These are phyloP conservation scores for Termitomyces sp. DNA, from an alignment of 768 basidiomycete species.

Conservation along the genomic window DNA sequence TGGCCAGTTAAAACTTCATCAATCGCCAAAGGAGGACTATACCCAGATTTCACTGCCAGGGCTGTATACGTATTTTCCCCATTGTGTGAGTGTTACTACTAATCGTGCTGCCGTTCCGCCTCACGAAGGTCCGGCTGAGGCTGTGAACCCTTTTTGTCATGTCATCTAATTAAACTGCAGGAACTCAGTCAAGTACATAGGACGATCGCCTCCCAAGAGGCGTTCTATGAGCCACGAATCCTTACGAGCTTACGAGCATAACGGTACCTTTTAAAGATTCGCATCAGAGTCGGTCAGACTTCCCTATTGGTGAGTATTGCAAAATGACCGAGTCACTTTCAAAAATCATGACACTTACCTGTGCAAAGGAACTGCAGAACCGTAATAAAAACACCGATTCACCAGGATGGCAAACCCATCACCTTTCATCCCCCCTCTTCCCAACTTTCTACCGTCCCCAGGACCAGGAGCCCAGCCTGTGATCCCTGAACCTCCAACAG, in stretches of 20 bases:
- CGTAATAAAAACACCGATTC: not conserved
- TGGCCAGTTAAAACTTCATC: not conserved
- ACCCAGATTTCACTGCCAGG: not conserved
- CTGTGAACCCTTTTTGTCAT: not conserved
- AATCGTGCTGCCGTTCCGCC: not conserved
- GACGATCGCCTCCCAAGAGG: not conserved
- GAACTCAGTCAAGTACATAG: not conserved
- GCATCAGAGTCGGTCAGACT: not conserved
- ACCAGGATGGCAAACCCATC: not conserved
- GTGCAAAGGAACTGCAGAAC: not conserved
- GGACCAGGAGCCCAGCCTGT: not conserved
- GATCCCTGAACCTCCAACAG: not conserved
- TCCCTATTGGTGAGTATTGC: not conserved
- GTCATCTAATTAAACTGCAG: not conserved
- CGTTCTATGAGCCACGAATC: not conserved
- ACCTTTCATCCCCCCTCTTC: constrained; percentile 4
- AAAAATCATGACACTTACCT: not conserved
- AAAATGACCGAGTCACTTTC: not conserved
- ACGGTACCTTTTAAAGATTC: not conserved
- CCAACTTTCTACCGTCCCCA: not conserved
- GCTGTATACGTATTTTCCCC: not conserved
- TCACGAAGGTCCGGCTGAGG: not conserved
- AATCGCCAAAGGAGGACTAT: not conserved
- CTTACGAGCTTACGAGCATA: not conserved
- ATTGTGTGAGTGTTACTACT: not conserved